Conservation (phyloP, 2,329 filamentous ascomycete genomes). For the Fusarium begoniae region DNA sequence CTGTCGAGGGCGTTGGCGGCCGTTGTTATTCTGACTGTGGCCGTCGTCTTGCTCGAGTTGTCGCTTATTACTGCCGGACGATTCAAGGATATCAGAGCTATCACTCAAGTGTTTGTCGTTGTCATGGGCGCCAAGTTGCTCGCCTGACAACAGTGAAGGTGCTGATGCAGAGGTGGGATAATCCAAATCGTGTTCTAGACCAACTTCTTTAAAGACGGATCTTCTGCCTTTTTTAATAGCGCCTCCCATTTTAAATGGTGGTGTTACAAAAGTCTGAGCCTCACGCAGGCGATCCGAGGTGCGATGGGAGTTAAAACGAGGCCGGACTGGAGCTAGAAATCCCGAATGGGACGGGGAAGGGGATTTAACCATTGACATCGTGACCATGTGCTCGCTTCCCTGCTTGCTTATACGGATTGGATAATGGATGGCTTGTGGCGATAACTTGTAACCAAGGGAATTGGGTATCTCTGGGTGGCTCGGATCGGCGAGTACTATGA, state of each 20-base stretch:
- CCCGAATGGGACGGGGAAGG: conserved; percentile 30
- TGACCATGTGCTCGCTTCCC: not conserved
- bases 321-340: conserved; percentile 47
- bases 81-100: conserved; percentile 35
- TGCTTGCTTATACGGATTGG: conserved; percentile 10
- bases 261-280: conserved; percentile 51
- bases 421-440: conserved; percentile 32
- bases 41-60: conserved; percentile 7
- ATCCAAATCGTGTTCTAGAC: conserved; percentile 52
- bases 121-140: conserved; percentile 27
- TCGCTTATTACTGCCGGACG: conserved; percentile 6
- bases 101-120: conserved; percentile 47
- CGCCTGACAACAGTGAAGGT: conserved; percentile 16
- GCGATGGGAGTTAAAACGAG: conserved; percentile 60
- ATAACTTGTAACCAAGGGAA: conserved; percentile 10
- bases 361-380: conserved; percentile 36
- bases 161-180: conserved; percentile 27
- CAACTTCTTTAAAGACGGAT: conserved; percentile 63
- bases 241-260: conserved; percentile 52
- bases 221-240: conserved; percentile 60
- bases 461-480: conserved; percentile 27
- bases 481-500: conserved; percentile 40
- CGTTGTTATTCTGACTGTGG: not conserved
- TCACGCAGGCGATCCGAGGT: conserved; percentile 63
- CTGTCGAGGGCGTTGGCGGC: conserved; percentile 20